Base-by-base conservation (phyloP, 2,329 filamentous ascomycete species). In the Beauveria asiatica region DNA sequence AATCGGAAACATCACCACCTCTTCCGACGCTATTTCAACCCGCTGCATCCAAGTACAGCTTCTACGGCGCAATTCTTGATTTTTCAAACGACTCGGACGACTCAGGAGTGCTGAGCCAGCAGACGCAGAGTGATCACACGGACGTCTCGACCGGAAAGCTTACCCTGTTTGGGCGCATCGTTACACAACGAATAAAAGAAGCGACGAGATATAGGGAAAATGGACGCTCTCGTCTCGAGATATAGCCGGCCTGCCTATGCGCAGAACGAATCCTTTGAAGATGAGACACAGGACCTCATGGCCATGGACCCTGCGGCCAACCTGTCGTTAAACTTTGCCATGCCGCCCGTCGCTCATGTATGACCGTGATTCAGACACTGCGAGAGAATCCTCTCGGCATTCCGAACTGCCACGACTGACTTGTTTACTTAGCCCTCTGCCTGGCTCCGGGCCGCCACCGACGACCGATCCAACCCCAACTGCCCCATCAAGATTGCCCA, bases 401-500 rank as follows among this genome's bases (percentile, higher is more conserved):
- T 13, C 19, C 8, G 10, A 13, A 8, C 23, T 8, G 45, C 16
- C 21, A 41, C 19, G 53, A 44, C 46, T 58, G 5, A 58, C 56
- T n/a, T 10, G 44, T 19, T 17, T 57, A 7, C 16, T 21, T 1
- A 96, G 90, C 89, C 91, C 67, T 89, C 92, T 65, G 86, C 91
- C 70, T 99, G 94, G 89, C 90, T 99, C 70, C 92, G 94, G 73
- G 90, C 94, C 68, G 91, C 91, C 76, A 97, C 94, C 67, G 94
- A 99, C 80, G 94, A 99, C 83, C 87, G 92, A 76, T 87, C 92
- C 69, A 99, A 99, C 81, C 92, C 94, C 62, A 86, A 89, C 77
- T 97, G 92, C 77, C 94, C 94, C 68, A 99, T 99, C 84, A 99
- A 99, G 84, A 92, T 99, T 70, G 94, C 94, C 65, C 94, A 99